These are phyloP conservation scores for Phycomyces blakesleeanus DNA, from an alignment of 192 early-diverging fungal species.

Conservation along the genomic window DNA sequence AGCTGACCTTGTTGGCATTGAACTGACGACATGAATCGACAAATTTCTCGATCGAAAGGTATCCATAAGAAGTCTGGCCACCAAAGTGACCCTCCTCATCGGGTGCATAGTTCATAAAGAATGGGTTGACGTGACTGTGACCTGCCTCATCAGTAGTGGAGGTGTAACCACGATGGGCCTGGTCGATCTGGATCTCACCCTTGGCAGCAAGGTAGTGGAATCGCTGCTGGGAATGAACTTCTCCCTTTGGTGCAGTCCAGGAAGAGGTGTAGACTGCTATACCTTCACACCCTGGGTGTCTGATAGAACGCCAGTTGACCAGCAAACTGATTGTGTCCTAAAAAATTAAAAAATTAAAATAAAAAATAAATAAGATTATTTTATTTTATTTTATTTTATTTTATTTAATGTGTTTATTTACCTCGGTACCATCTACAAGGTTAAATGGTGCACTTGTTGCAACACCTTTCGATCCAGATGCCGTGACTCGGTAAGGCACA, in stretches of 20 bases:
- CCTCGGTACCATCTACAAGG: conserved; percentile 37
- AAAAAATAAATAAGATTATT: too few relatives aligned
- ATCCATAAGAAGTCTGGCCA: conserved; percentile 41
- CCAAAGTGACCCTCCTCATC: conserved; percentile 40
- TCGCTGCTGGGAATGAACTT: conserved; percentile 43
- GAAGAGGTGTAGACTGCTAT: conserved; percentile 45
- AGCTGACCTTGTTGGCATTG: conserved; percentile 18
- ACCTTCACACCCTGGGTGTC: conserved; percentile 18
- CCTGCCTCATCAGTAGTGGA: conserved; percentile 35
- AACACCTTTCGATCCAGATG: conserved; percentile 36
- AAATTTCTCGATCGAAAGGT: conserved; percentile 35
- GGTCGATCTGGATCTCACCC: conserved; percentile 42
- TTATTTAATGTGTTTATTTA: not conserved
- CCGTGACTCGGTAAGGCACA: conserved; percentile 31
- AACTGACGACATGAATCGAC: conserved; percentile 28
- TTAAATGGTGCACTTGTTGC: conserved; percentile 32
- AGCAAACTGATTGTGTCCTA: conserved; percentile 43
- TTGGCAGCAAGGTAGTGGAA: conserved; percentile 43
- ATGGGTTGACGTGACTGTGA: conserved; percentile 31
- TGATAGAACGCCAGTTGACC: conserved; percentile 35
- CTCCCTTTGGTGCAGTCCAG: conserved; percentile 44
- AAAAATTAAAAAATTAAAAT: not conserved
- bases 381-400: too few relatives aligned
- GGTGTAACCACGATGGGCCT: conserved; percentile 45
- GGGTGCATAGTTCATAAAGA: conserved; percentile 44